Evolutionary conservation across 2,329 filamentous ascomycete genomes (phyloP).

Genomic region (Colletotrichum echinochloae): DNA sequence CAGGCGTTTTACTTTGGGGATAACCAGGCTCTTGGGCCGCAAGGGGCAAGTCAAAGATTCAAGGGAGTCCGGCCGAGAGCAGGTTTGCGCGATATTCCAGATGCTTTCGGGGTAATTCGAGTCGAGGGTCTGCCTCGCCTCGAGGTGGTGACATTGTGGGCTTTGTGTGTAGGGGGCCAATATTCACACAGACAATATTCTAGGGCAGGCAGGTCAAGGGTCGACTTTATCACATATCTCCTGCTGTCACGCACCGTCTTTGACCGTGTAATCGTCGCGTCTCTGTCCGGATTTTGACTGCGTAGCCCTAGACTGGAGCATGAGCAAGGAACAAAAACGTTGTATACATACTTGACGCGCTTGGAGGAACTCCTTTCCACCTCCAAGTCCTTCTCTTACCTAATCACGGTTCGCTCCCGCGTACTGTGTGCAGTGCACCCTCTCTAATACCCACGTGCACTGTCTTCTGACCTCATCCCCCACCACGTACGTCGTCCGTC

Average conservation of each 20-base stretch:
- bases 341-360: not conserved
- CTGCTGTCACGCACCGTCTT: not conserved
- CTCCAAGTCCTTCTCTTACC: not conserved
- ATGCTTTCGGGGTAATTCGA: conserved; percentile 36
- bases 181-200: conserved; percentile 13
- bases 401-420: not conserved
- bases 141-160: conserved; percentile 15
- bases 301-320: not conserved
- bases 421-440: not conserved
- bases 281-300: too few species aligned
- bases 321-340: not conserved
- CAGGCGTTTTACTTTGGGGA: conserved; percentile 34
- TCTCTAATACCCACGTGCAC: not conserved
- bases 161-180: conserved; percentile 16
- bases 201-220: not conserved
- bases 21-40: conserved; percentile 27
- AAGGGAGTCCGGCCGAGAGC: conserved; percentile 37
- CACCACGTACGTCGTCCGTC: too few species aligned
- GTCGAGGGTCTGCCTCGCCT: conserved; percentile 6
- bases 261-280: not conserved
- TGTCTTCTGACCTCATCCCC: not conserved
- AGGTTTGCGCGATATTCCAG: conserved; percentile 35
- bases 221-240: not conserved
- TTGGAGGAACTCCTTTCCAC: not conserved
- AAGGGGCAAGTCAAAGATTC: conserved; percentile 35